phyloP scores from a whole-genome alignment of 176 grass and related monocot genomes.

The Aegilops umbellulata region DNA sequence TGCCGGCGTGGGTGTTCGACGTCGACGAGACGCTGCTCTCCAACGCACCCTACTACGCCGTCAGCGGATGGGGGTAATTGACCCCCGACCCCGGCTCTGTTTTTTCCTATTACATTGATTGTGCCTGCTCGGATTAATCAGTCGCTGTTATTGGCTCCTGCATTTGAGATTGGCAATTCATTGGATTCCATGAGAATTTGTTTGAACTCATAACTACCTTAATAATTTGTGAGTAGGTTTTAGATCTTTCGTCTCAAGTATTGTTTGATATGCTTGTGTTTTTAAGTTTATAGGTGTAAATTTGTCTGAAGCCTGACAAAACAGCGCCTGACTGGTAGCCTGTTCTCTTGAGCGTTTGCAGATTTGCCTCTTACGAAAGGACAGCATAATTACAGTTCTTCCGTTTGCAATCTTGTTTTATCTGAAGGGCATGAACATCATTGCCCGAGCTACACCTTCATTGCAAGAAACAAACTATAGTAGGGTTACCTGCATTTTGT shows the following conservation, averaged over 20 bases:
- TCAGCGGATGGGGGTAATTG: conserved; percentile 64
- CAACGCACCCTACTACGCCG: conserved; percentile 69
- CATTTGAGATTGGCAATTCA: background rate
- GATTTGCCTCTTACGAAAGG: background rate
- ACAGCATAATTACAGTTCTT: background rate
- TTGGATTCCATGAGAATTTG: background rate
- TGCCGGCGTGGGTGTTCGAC: conserved; percentile 79
- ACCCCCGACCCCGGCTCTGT: background rate
- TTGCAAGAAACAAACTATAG: background rate
- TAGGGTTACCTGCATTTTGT: background rate
- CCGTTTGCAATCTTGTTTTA: background rate
- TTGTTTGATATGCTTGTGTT: background rate
- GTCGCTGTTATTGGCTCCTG: background rate
- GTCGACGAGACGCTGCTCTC: conserved; percentile 87
- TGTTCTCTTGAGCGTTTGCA: background rate
- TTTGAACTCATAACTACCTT: background rate
- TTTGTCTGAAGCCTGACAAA: background rate
- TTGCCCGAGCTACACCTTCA: background rate
- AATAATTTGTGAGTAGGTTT: background rate
- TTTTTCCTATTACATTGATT: background rate
- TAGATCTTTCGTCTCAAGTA: conserved; percentile 6
- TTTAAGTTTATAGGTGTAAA: background rate
- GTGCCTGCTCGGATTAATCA: background rate
- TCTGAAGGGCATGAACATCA: background rate
- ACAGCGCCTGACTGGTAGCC: background rate